Conservation (phyloP, 2,329 filamentous ascomycete species). For the Chaetoscypha palmicola region DNA sequence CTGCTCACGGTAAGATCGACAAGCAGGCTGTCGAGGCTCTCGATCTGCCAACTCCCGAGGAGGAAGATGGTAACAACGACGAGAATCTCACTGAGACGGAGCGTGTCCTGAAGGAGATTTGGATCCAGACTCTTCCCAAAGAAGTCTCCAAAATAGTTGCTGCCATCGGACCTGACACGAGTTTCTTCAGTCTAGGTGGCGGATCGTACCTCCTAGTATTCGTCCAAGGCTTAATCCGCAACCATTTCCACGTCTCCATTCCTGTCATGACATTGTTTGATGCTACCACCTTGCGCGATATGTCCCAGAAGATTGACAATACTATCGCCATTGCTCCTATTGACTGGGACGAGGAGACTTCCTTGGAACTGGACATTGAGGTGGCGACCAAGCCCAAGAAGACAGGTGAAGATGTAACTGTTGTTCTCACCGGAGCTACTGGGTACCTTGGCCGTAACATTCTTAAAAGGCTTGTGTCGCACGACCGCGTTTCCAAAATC, state of each 20-base stretch:
- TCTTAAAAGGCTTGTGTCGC: conserved; percentile 31
- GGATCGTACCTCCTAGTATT: neutral
- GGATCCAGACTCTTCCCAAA: conserved; percentile 2
- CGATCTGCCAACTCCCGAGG: neutral
- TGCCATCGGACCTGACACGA: neutral
- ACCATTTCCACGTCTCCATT: neutral
- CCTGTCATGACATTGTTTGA: neutral
- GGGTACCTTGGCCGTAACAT: conserved; percentile 36
- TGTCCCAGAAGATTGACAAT: neutral
- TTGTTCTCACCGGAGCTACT: conserved; percentile 34
- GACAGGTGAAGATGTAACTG: neutral
- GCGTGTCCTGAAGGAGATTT: conserved; percentile 3
- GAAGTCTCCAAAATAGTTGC: neutral
- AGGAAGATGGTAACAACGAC: neutral
- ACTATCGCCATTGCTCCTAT: conserved; percentile 26
- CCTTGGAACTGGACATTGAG: neutral
- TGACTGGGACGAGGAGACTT: conserved; percentile 13
- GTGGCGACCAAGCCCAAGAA: neutral
- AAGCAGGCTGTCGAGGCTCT: conserved; percentile 15
- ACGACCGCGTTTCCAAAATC: conserved; percentile 30
- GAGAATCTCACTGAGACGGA: neutral
- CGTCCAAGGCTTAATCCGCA: neutral
- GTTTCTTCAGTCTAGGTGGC: conserved; percentile 1
- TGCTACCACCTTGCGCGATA: neutral
- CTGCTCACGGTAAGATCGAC: conserved; percentile 30